phyloP scores from a whole-genome alignment of 1,139 yeast genomes.

The Kodamaea derodonti region DNA sequence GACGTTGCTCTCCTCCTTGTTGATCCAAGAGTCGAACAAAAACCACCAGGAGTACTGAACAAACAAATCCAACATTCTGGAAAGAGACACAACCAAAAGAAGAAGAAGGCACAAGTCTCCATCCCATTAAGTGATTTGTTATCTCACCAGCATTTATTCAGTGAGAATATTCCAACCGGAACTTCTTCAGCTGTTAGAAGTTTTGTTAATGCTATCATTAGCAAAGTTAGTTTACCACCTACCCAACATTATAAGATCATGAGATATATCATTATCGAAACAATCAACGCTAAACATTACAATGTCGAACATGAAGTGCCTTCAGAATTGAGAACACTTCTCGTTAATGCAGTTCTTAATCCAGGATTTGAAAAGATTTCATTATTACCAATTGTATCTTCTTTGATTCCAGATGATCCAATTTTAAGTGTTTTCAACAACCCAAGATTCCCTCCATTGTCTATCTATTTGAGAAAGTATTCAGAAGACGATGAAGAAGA shows the following conservation, averaged over 20 bases:
- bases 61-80: constrained; percentile 3
- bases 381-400: constrained; percentile 67
- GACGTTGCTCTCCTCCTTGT: constrained; percentile 44
- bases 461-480: constrained; percentile 29
- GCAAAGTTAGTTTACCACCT: constrained; percentile 53
- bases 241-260: constrained; percentile 61
- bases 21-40: constrained; percentile 31
- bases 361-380: constrained; percentile 66
- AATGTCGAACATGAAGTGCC: constrained; percentile 26
- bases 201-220: constrained; percentile 49
- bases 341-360: constrained; percentile 53
- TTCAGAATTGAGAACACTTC: constrained; percentile 32
- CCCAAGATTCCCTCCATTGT: constrained; percentile 74
- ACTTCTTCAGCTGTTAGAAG: constrained; percentile 38
- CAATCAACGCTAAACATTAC: constrained; percentile 29
- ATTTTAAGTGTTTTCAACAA: constrained; percentile 57
- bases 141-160: constrained; percentile 62
- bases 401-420: constrained; percentile 40
- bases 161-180: constrained; percentile 31
- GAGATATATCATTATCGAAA: constrained; percentile 51
- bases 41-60: constrained; percentile 3
- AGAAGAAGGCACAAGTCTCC: constrained; percentile 40
- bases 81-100: constrained; percentile 23
- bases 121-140: constrained; percentile 65
- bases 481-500: constrained; percentile 17